A percentile compares a stretch with the other conserved stretches of the same genome.
phyloP scores from a whole-genome alignment of 192 early-diverging fungal genomes.

The Coemansia sp. region DNA sequence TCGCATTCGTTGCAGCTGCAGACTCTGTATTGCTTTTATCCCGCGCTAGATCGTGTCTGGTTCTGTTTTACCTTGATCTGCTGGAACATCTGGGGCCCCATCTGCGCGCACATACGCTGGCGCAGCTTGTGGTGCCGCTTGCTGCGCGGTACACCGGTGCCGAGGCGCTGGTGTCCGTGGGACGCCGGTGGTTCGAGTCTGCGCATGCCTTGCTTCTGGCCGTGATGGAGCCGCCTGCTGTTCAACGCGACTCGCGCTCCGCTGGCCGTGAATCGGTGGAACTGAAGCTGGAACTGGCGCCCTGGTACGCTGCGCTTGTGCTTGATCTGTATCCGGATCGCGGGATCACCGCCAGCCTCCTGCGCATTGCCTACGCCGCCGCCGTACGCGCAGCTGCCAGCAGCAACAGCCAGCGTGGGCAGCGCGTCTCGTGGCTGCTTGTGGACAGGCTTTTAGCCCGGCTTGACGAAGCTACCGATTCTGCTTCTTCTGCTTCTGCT shows the following conservation, averaged over 20 bases:
- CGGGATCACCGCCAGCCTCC: conserved; percentile 21
- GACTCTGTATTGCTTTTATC: no score
- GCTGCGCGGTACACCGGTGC: conserved; percentile 19
- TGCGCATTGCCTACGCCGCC: conserved; percentile 35
- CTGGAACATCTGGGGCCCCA: conserved; percentile 25
- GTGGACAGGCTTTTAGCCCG: not conserved
- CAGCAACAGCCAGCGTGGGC: not conserved
- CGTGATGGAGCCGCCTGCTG: conserved; percentile 8
- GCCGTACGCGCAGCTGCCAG: conserved; percentile 7
- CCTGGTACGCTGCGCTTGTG: conserved; percentile 36
- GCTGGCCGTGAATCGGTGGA: not conserved
- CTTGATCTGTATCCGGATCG: conserved; percentile 18
- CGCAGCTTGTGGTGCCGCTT: conserved; percentile 19
- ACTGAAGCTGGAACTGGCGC: conserved; percentile 9
- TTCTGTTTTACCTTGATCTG: conserved; percentile 47
- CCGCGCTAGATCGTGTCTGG: not conserved
- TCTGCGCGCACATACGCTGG: conserved; percentile 2
- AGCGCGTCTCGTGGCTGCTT: conserved; percentile 10
- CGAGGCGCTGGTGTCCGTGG: not conserved
- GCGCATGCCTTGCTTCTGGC: conserved; percentile 40
- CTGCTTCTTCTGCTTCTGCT: not conserved
- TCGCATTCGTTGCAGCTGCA: conserved; percentile 12
- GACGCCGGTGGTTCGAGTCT: conserved; percentile 40
- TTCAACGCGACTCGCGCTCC: no score
- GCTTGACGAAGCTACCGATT: not conserved